Conservation (phyloP, 2,329 filamentous ascomycete genomes). For the Xylaria sp. region DNA sequence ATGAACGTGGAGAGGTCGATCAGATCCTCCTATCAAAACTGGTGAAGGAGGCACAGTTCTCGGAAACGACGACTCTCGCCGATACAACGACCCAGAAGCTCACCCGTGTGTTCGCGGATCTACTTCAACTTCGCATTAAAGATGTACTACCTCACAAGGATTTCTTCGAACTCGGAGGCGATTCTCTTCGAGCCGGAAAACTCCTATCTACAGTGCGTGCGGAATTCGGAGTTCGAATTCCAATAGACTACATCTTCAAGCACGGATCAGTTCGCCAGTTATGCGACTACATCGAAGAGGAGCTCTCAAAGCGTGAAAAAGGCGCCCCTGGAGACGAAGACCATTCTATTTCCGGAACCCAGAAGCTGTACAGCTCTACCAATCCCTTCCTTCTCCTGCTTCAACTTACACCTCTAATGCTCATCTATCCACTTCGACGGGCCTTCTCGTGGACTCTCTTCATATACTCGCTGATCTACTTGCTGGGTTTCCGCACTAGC, state of each 20-base stretch:
- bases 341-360: constrained; percentile 39
- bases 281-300: constrained; percentile 53
- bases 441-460: constrained; percentile 65
- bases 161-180: constrained; percentile 63
- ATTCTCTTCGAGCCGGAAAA: constrained; percentile 64
- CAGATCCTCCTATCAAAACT: constrained; percentile 51
- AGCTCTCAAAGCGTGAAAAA: constrained; percentile 30
- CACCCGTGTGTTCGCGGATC: constrained; percentile 57
- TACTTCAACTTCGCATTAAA: constrained; percentile 54
- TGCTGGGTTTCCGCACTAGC: constrained; percentile 55
- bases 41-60: constrained; percentile 43
- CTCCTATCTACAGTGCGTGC: constrained; percentile 63
- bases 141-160: constrained; percentile 56
- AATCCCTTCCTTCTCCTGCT: constrained; percentile 60
- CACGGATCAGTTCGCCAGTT: constrained; percentile 58
- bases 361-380: constrained; percentile 60
- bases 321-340: constrained; percentile 6
- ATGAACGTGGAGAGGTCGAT: constrained; percentile 50
- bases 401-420: constrained; percentile 61
- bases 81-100: constrained; percentile 52
- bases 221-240: constrained; percentile 60
- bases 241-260: constrained; percentile 64
- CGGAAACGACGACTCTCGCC: constrained; percentile 24
- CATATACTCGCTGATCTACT: constrained; percentile 58
- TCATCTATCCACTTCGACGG: constrained; percentile 63